A percentile compares a stretch with the other conserved stretches of the same genome.
phyloP scores from a whole-genome alignment of 2,329 filamentous ascomycete species.

The Claviceps arundinis region DNA sequence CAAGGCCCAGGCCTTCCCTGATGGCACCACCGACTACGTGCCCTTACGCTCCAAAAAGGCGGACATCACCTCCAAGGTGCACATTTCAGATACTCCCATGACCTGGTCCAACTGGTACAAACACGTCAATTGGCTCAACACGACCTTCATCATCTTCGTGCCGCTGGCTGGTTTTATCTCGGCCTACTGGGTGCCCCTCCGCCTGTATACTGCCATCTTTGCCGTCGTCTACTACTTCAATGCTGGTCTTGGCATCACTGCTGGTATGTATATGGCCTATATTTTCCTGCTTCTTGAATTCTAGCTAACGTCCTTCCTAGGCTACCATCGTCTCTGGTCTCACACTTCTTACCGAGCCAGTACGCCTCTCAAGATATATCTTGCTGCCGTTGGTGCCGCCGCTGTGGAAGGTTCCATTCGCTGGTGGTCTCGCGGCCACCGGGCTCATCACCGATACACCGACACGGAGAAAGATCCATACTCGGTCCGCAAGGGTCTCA shows the following conservation, averaged over 20 bases:
- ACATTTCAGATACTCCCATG: conserved; percentile 73
- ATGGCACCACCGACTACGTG: conserved; percentile 43
- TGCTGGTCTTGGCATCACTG: conserved; percentile 68
- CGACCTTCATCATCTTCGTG: conserved; percentile 64
- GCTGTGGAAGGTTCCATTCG: conserved; percentile 75
- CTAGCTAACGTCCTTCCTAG: conserved; percentile 6
- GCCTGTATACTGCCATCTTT: conserved; percentile 58
- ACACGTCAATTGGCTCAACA: conserved; percentile 90
- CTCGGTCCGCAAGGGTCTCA: conserved; percentile 75
- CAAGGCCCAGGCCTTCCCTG: conserved; percentile 30
- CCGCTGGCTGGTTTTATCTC: conserved; percentile 61
- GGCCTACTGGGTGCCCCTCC: conserved; percentile 66
- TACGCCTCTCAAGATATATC: conserved; percentile 64
- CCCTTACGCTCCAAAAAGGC: conserved; percentile 32
- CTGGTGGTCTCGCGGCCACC: conserved; percentile 82
- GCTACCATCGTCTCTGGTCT: conserved; percentile 63
- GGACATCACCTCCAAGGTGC: conserved; percentile 52
- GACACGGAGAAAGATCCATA: conserved; percentile 88
- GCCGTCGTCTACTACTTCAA: conserved; percentile 71
- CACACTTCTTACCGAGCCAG: conserved; percentile 73
- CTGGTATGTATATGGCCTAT: conserved; percentile 35
- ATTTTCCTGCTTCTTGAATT: no score
- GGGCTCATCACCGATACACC: conserved; percentile 82
- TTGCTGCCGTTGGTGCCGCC: conserved; percentile 69
- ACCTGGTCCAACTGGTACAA: conserved; percentile 78